These are phyloP conservation scores for Colletotrichum horii DNA, from an alignment of 2,329 filamentous ascomycete species.

Conservation along the genomic window DNA sequence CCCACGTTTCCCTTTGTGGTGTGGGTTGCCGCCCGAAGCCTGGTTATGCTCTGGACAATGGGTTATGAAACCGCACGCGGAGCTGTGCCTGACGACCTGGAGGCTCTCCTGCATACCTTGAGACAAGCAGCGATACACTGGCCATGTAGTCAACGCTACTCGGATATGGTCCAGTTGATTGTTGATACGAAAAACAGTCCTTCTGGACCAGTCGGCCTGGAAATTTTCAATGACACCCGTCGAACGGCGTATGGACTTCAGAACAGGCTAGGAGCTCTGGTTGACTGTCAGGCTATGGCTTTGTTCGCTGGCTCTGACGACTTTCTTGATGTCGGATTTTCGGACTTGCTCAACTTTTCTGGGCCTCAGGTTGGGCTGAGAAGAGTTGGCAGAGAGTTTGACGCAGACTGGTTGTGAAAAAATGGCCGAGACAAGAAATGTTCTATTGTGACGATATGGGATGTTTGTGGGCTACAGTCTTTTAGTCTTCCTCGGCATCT, in stretches of 20 bases:
- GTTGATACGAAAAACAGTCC: neutral
- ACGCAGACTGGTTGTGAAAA: neutral
- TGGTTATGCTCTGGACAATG: neutral
- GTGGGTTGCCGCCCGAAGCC: neutral
- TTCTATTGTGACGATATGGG: neutral
- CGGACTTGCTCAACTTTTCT: neutral
- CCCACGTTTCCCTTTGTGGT: neutral
- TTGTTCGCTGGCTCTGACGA: neutral
- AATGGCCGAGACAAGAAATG: neutral
- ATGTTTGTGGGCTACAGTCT: neutral
- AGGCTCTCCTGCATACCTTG: neutral
- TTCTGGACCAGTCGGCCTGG: neutral
- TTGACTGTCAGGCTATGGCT: neutral
- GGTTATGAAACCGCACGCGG: neutral
- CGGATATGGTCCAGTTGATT: neutral
- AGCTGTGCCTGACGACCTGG: neutral
- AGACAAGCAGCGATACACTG: neutral
- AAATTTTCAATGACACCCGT: neutral
- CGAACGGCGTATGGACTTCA: neutral
- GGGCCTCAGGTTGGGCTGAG: neutral
- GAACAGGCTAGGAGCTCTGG: neutral
- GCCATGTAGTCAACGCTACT: neutral
- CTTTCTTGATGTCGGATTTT: neutral
- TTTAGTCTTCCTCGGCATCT: neutral
- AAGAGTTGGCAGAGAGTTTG: neutral